Evolutionary conservation across 352 stramenopile species (phyloP).

Genomic region (Aphanomyces euteiches): DNA sequence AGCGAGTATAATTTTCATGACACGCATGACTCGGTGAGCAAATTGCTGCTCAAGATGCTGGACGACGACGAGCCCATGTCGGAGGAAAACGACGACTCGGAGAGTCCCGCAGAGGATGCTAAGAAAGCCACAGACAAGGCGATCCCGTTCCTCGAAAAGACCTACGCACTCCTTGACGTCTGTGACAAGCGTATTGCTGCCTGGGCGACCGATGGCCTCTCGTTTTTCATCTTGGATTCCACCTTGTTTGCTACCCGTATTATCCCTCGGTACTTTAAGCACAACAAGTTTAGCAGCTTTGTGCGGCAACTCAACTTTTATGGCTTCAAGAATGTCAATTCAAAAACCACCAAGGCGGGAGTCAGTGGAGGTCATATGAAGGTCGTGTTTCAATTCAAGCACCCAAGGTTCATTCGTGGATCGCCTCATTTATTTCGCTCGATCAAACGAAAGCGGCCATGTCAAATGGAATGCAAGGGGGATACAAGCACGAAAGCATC

Average conservation of each 20-base stretch:
- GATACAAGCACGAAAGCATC: not conserved
- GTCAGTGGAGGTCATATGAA: slow-evolving; percentile 32
- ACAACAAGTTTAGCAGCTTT: slow-evolving; percentile 90
- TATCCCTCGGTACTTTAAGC: slow-evolving; percentile 90
- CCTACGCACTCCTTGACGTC: slow-evolving; percentile 85
- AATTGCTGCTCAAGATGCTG: too few species aligned
- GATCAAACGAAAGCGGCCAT: slow-evolving; percentile 49
- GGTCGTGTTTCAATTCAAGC: slow-evolving; percentile 83
- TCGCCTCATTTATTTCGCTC: slow-evolving; percentile 62
- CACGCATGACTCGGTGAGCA: too few species aligned
- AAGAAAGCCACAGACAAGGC: slow-evolving; percentile 8
- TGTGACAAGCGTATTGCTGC: slow-evolving; percentile 65
- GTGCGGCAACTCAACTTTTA: slow-evolving; percentile 92
- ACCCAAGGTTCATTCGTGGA: slow-evolving; percentile 77
- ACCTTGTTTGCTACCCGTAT: slow-evolving; percentile 79
- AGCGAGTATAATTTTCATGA: too few species aligned
- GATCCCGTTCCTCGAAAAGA: slow-evolving; percentile 81
- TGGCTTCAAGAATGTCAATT: slow-evolving; percentile 81
- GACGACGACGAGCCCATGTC: too few species aligned
- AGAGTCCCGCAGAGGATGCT: not conserved
- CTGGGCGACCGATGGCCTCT: slow-evolving; percentile 74
- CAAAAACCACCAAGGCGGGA: slow-evolving; percentile 35
- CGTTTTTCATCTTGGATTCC: slow-evolving; percentile 88
- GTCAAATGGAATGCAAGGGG: not conserved
- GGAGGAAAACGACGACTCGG: too few species aligned